phyloP scores from a whole-genome alignment of 345 rosid species.

The Dipteronia sinensis region DNA sequence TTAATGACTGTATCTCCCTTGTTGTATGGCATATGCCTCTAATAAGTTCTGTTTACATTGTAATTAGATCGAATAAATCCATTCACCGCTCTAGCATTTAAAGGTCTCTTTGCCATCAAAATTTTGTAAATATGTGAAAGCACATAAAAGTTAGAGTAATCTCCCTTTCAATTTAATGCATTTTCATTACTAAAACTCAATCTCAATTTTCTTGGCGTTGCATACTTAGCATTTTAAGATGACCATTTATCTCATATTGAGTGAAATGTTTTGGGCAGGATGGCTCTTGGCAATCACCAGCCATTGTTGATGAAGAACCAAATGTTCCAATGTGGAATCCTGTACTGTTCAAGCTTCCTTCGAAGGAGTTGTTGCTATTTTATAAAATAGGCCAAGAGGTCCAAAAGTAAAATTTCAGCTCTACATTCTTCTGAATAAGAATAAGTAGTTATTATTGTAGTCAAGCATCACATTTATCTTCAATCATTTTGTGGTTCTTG shows the following conservation, averaged over 20 bases:
- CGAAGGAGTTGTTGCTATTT: slow-evolving; percentile 78
- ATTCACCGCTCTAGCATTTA: background rate
- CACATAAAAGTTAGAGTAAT: background rate
- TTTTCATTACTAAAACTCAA: background rate
- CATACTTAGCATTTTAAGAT: slow-evolving; percentile 9
- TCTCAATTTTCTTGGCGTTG: background rate
- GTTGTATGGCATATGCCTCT: background rate
- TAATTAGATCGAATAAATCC: background rate
- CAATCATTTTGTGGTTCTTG: background rate
- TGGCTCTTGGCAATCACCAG: slow-evolving; percentile 64
- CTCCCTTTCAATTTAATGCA: background rate
- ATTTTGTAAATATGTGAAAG: background rate
- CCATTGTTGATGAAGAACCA: slow-evolving; percentile 62
- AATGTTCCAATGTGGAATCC: slow-evolving; percentile 93
- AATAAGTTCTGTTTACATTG: background rate
- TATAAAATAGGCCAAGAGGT: slow-evolving; percentile 86
- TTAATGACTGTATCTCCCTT: background rate
- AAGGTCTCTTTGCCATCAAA: background rate
- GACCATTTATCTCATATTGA: background rate
- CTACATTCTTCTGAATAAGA: background rate
- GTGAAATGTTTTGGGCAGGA: slow-evolving; percentile 44
- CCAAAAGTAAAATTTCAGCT: slow-evolving; percentile 57
- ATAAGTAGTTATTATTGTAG: background rate
- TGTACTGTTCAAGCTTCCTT: slow-evolving; percentile 74
- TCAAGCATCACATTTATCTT: slow-evolving; percentile 4